These are phyloP conservation scores for Penicillium hordei DNA, from an alignment of 2,329 filamentous ascomycete species.

Conservation along the genomic window DNA sequence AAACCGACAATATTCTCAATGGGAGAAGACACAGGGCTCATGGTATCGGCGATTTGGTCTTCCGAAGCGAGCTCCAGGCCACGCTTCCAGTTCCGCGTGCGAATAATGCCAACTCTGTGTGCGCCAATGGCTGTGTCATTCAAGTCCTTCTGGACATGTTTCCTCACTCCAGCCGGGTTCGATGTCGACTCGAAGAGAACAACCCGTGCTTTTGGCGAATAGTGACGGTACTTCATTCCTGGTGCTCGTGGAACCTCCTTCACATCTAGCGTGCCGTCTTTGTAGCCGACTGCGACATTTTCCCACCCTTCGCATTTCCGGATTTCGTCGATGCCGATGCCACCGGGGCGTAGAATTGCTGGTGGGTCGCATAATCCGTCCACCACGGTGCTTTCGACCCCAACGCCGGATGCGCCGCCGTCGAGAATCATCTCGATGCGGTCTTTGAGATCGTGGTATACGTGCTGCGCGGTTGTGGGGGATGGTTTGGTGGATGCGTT, in stretches of 20 bases:
- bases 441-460: conserved; percentile 78
- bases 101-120: conserved; percentile 41
- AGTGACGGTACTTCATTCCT: conserved; percentile 99
- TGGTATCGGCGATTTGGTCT: conserved; percentile 22
- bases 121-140: conserved; percentile 30
- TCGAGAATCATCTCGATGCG: conserved; percentile 85
- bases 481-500: conserved; percentile 93
- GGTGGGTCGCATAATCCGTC: conserved; percentile 83
- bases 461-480: conserved; percentile 86
- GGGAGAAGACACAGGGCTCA: conserved; percentile 25
- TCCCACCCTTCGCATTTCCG: conserved; percentile 77
- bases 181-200: conserved; percentile 70
- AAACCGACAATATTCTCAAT: conserved; percentile 31
- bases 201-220: conserved; percentile 85
- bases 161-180: conserved; percentile 26
- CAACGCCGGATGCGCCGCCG: conserved; percentile 80
- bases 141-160: conserved; percentile 37
- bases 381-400: conserved; percentile 95
- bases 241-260: conserved; percentile 73
- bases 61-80: conserved; percentile 31
- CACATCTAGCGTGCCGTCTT: conserved; percentile 68
- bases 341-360: conserved; percentile 79
- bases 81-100: conserved; percentile 39
- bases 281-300: conserved; percentile 72
- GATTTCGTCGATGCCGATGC: conserved; percentile 78